These are phyloP conservation scores for Penicillium sp. DNA, from an alignment of 2,329 filamentous ascomycete genomes.

Conservation along the genomic window DNA sequence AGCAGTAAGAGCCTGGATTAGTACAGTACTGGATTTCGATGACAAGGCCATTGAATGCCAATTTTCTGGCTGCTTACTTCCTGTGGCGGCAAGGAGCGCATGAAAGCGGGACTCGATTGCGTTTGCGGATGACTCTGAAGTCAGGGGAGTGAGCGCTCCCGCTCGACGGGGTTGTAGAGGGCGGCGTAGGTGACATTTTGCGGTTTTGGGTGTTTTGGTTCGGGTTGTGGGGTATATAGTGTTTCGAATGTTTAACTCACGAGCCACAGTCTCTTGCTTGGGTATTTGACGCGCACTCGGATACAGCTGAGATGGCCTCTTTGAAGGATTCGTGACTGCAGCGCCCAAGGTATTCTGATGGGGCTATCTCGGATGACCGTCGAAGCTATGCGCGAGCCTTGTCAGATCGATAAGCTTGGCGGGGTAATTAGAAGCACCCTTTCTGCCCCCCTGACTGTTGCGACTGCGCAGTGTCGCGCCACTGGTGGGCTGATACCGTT, in stretches of 20 bases:
- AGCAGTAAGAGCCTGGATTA: constrained; percentile 9
- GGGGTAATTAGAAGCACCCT: neutral
- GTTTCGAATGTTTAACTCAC: neutral
- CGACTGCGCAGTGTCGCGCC: neutral
- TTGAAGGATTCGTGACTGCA: neutral
- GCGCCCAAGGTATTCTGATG: neutral
- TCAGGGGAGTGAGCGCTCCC: constrained; percentile 77
- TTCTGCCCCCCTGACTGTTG: neutral
- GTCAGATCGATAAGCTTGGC: neutral
- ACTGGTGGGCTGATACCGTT: neutral
- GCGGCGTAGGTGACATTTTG: constrained; percentile 41
- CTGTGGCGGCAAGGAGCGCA: constrained; percentile 88
- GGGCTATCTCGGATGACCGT: neutral
- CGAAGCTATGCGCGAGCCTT: neutral
- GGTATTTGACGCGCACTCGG: neutral
- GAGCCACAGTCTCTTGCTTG: neutral
- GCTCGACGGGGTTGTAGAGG: constrained; percentile 68
- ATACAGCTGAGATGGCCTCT: neutral
- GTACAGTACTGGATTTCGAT: neutral
- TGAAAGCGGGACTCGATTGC: constrained; percentile 87
- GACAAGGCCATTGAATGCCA: neutral
- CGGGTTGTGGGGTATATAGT: neutral
- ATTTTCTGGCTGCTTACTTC: constrained; percentile 63
- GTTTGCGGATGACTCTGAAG: constrained; percentile 84
- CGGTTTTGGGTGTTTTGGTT: neutral